A percentile compares a stretch with the other conserved stretches of the same genome.
Conservation (phyloP, 1,284 basidiomycete genomes). For the Trametes sp. region DNA sequence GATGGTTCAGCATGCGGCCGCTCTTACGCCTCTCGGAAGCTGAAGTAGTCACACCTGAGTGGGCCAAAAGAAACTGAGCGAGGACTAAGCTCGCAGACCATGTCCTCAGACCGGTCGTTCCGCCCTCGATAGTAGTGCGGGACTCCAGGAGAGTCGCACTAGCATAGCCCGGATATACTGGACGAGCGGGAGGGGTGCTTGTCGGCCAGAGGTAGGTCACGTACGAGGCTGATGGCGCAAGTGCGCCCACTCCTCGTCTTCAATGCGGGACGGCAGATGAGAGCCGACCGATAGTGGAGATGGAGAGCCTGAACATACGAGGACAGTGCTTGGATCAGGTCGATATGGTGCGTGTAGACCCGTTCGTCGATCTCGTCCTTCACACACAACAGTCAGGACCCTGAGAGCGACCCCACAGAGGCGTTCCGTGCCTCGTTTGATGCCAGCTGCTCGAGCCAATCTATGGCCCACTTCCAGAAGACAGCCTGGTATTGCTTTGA, state of each 20-base stretch:
- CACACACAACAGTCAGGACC: background rate
- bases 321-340: constrained; percentile 49
- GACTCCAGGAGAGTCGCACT: constrained; percentile 73
- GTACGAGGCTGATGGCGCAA: constrained; percentile 60
- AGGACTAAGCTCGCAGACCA: constrained; percentile 79
- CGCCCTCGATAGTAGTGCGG: constrained; percentile 70
- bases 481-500: constrained; percentile 62
- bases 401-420: background rate
- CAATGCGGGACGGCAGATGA: background rate
- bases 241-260: constrained; percentile 19
- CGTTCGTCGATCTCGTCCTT: constrained; percentile 68
- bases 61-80: constrained; percentile 63
- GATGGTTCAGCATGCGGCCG: background rate
- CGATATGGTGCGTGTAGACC: constrained; percentile 67
- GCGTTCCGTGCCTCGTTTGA: constrained; percentile 49
- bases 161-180: constrained; percentile 40
- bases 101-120: constrained; percentile 80
- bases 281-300: background rate
- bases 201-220: constrained; percentile 68
- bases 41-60: constrained; percentile 55
- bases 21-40: background rate
- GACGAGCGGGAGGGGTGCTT: constrained; percentile 26
- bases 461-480: constrained; percentile 78
- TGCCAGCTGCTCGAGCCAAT: constrained; percentile 55
- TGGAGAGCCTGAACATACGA: constrained; percentile 40